Evolutionary conservation across 495 filamentous ascomycete species (phyloP).

Genomic region (Niebla homalea): DNA sequence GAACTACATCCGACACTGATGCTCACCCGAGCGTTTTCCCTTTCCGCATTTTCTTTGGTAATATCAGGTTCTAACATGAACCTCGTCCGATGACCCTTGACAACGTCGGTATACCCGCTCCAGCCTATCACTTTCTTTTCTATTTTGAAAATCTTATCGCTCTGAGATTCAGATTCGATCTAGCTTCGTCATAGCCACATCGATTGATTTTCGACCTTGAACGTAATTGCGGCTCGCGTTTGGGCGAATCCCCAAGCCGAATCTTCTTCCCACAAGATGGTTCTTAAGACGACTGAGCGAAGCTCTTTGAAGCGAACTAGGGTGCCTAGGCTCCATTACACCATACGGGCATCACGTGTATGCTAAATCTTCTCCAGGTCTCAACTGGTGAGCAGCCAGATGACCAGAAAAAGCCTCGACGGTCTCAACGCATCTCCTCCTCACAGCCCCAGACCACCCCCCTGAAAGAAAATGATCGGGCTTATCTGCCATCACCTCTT

Average conservation of each 20-base stretch:
- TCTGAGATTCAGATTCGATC: too few relatives aligned
- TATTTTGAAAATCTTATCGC: too few relatives aligned
- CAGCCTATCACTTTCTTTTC: too few relatives aligned
- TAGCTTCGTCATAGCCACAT: too few relatives aligned
- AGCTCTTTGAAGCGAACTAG: slow-evolving; percentile 41
- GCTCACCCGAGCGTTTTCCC: slow-evolving; percentile 1
- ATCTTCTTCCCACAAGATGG: slow-evolving; percentile 21
- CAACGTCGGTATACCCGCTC: too few relatives aligned
- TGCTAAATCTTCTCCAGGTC: slow-evolving; percentile 19
- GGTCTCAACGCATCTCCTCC: slow-evolving; percentile 35
- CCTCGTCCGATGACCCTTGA: too few relatives aligned
- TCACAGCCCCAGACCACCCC: slow-evolving; percentile 39
- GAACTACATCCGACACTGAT: too few relatives aligned
- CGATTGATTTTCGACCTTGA: too few relatives aligned
- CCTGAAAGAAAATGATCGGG: slow-evolving; percentile 34
- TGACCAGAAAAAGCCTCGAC: slow-evolving; percentile 38
- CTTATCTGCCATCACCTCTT: slow-evolving; percentile 71
- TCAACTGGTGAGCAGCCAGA: slow-evolving; percentile 28
- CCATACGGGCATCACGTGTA: not conserved
- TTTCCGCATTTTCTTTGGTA: too few relatives aligned
- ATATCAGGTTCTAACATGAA: too few relatives aligned
- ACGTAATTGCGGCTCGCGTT: too few relatives aligned
- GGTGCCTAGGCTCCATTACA: slow-evolving; percentile 22
- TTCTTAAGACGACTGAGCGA: slow-evolving; percentile 32
- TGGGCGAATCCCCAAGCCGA: not conserved